Evolutionary conservation across 1,139 yeast species (phyloP), one percentile per base, ranked within the genome.

Genomic region (Magnusiomyces suaveolens): DNA sequence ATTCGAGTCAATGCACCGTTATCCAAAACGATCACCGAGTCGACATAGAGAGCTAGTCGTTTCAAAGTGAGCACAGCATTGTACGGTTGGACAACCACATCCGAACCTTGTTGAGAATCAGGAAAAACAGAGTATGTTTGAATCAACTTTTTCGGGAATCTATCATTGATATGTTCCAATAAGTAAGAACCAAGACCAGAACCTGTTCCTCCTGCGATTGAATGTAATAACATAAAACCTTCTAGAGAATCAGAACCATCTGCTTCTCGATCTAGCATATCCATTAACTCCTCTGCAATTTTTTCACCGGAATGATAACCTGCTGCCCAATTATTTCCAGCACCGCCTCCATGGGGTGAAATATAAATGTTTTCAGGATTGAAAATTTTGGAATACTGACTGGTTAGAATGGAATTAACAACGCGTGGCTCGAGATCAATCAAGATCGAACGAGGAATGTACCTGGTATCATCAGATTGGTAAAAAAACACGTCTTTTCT

Each of bases 141-240:
- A 18, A 87, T 75, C 51, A 92, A 70, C 66, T 89, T 90, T 67
- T 90, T 90, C 54, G 85, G 83, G 65, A 83, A 90, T 56, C 92
- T 73, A 66, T 94, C 98, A 54, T 82, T 81, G 57, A 94, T 70
- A 26, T 82, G 74, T 67, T 92, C 97, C 51, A 92, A 71, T 50
- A 92, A 64, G 58, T 79, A 79, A 0, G 96, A 87, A 0, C 98
- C 98, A 48, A 89, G 81, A 6, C 98, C 98, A 0, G 96, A 86
- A 0, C 98, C 98, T 0, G 98, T 92, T 41, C 98, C 98, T 26
- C 98, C 98, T 0, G 97, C 97, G n/a, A 94, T 95, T 18, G 97
- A 87, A 68, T 92, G 98, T 56, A 90, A 71, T 60, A 92, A 72
- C 73, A 89, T 96, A 68, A 94, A 92, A 4, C 95, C 95, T 59